These are phyloP conservation scores for Kockiozyma suomiensis DNA, from an alignment of 805 yeast species.

Conservation along the genomic window DNA sequence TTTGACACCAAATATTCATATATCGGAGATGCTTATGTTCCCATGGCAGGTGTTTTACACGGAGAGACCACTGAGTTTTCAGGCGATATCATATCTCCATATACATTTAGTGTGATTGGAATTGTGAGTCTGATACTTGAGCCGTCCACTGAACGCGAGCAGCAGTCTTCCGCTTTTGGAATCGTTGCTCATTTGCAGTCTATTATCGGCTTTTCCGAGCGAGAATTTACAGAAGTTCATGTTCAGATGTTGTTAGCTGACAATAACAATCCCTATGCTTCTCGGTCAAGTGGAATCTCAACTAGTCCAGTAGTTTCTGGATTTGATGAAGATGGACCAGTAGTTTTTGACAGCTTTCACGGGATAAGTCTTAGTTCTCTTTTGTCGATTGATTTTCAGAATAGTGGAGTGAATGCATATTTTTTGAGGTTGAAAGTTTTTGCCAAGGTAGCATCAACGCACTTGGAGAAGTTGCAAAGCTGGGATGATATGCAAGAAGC, in stretches of 20 bases:
- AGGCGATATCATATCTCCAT: slow-evolving; percentile 35
- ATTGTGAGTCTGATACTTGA: slow-evolving; percentile 19
- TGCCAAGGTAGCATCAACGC: slow-evolving; percentile 27
- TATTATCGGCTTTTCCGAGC: slow-evolving; percentile 33
- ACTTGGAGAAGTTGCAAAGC: slow-evolving; percentile 34
- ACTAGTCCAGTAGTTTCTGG: slow-evolving; percentile 23
- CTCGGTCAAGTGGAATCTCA: slow-evolving; percentile 28
- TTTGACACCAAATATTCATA: slow-evolving; percentile 11
- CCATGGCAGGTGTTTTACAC: slow-evolving; percentile 14
- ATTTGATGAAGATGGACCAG: slow-evolving; percentile 30
- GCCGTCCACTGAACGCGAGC: slow-evolving; percentile 7
- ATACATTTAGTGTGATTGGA: slow-evolving; percentile 34
- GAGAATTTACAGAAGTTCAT: slow-evolving; percentile 36
- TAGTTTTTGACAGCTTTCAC: slow-evolving; percentile 25
- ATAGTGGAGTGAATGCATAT: not conserved
- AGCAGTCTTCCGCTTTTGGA: slow-evolving; percentile 4
- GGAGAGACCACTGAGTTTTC: slow-evolving; percentile 13
- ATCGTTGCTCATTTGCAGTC: slow-evolving; percentile 20
- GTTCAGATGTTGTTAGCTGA: slow-evolving; percentile 24
- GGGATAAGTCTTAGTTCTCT: slow-evolving; percentile 14
- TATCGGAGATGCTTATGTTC: slow-evolving; percentile 29
- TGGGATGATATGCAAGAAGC: slow-evolving; percentile 37
- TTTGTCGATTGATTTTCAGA: not conserved
- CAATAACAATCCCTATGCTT: not conserved
- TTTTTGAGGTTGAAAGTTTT: slow-evolving; percentile 26